These are phyloP conservation scores for Globisporangium paroecandrum DNA, from an alignment of 352 stramenopile species.

Conservation along the genomic window DNA sequence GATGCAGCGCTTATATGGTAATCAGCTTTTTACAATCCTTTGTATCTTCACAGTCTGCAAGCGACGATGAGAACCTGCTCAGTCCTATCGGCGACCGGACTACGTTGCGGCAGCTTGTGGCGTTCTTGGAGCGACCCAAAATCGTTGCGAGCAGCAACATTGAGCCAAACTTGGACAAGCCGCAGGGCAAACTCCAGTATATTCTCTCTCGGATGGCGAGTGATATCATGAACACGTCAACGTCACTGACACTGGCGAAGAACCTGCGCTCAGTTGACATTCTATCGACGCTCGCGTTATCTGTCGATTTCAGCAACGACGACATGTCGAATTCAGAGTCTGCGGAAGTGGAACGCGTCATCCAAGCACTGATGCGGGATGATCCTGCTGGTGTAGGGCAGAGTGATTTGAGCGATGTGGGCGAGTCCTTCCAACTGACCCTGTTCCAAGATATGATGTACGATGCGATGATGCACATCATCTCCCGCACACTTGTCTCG, in stretches of 20 bases:
- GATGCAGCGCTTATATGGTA: too few relatives aligned
- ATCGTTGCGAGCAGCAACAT: slow-evolving; percentile 3
- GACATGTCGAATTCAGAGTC: neutral
- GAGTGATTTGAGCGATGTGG: slow-evolving; percentile 4
- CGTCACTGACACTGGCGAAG: slow-evolving; percentile 35
- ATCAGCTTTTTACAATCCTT: too few relatives aligned
- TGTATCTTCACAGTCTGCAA: slow-evolving; percentile 16
- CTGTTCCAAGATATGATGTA: slow-evolving; percentile 66
- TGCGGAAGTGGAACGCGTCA: slow-evolving; percentile 18
- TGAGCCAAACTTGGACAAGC: slow-evolving; percentile 22
- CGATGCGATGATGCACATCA: slow-evolving; percentile 76
- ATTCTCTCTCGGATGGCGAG: slow-evolving; percentile 55
- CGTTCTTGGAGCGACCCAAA: slow-evolving; percentile 30
- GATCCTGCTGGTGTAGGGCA: neutral
- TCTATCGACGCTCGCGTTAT: slow-evolving; percentile 45
- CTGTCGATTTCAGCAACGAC: slow-evolving; percentile 37
- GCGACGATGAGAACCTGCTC: slow-evolving; percentile 39
- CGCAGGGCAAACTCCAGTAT: slow-evolving; percentile 45
- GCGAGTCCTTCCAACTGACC: slow-evolving; percentile 13
- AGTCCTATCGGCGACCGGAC: slow-evolving; percentile 55
- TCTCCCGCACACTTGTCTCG: slow-evolving; percentile 58
- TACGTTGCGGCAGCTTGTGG: slow-evolving; percentile 69
- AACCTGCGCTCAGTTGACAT: slow-evolving; percentile 56
- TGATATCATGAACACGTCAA: slow-evolving; percentile 40
- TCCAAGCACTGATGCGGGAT: slow-evolving; percentile 28